These are phyloP conservation scores for Cardamine chenopodiifolia DNA, from an alignment of 345 rosid genomes.

Conservation along the genomic window DNA sequence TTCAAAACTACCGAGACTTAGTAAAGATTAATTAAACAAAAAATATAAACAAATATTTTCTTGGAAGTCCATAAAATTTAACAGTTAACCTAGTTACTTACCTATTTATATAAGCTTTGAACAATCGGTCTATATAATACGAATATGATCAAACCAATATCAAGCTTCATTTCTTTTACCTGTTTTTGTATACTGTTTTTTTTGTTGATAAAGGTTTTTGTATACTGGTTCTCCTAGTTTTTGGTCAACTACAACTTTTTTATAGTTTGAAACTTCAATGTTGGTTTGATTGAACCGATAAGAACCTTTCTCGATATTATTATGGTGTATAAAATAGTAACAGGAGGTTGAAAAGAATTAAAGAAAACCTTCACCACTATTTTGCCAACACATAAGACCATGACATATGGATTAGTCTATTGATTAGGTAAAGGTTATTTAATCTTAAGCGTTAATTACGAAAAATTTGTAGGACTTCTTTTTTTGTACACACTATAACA, in stretches of 20 bases:
- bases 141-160: not conserved
- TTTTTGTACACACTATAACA: not conserved
- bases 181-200: not conserved
- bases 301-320: too few species aligned
- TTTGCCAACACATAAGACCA: slow-evolving; percentile 53
- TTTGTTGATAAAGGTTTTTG: not conserved
- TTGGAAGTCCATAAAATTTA: not conserved
- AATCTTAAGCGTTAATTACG: not conserved
- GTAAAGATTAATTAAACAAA: too few species aligned
- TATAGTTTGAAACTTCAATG: not conserved
- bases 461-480: slow-evolving; percentile 1
- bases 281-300: not conserved
- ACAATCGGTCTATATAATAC: not conserved
- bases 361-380: slow-evolving; percentile 43
- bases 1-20: too few species aligned
- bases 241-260: not conserved
- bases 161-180: not conserved
- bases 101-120: not conserved
- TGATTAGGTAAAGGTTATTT: slow-evolving; percentile 20
- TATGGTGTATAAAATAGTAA: slow-evolving; percentile 5
- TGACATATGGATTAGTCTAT: slow-evolving; percentile 33
- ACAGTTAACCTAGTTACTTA: too few species aligned
- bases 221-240: not conserved
- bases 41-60: too few species aligned
- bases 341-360: slow-evolving; percentile 10